Conservation (phyloP, 1,284 basidiomycete species). For the Boletus subluridellus region DNA sequence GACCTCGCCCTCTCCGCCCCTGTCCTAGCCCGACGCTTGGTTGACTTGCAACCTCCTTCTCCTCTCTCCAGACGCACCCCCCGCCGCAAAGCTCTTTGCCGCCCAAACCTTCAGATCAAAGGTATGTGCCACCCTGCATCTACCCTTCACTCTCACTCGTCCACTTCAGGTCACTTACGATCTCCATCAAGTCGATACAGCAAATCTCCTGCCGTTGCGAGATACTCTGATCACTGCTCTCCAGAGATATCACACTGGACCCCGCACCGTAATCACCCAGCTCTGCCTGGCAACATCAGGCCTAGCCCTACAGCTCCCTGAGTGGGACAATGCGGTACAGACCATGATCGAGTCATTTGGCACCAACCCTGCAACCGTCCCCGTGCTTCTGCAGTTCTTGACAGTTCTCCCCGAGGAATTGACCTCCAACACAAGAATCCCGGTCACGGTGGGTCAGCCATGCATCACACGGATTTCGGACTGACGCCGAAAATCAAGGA, state of each 20-base stretch:
- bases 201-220: constrained; percentile 73
- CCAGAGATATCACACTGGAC: constrained; percentile 66
- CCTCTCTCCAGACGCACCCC: constrained; percentile 73
- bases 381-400: constrained; percentile 85
- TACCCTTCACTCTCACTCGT: constrained; percentile 20
- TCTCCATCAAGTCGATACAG: constrained; percentile 79
- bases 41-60: constrained; percentile 90
- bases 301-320: constrained; percentile 87
- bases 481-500: constrained; percentile 47
- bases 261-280: constrained; percentile 85
- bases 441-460: constrained; percentile 67
- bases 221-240: constrained; percentile 86
- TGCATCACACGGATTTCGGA: background rate
- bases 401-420: constrained; percentile 92
- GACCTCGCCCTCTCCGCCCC: constrained; percentile 46
- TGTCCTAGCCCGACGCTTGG: constrained; percentile 91
- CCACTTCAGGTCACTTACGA: constrained; percentile 85
- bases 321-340: constrained; percentile 81
- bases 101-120: constrained; percentile 97
- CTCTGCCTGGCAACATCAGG: constrained; percentile 88
- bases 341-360: constrained; percentile 87
- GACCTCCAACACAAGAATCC: constrained; percentile 81
- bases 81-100: constrained; percentile 87
- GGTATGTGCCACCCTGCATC: constrained; percentile 43
- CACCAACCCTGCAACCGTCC: constrained; percentile 78